These are phyloP conservation scores for Micractinium conductrix DNA, from an alignment of 139 green algal species.

Conservation along the genomic window DNA sequence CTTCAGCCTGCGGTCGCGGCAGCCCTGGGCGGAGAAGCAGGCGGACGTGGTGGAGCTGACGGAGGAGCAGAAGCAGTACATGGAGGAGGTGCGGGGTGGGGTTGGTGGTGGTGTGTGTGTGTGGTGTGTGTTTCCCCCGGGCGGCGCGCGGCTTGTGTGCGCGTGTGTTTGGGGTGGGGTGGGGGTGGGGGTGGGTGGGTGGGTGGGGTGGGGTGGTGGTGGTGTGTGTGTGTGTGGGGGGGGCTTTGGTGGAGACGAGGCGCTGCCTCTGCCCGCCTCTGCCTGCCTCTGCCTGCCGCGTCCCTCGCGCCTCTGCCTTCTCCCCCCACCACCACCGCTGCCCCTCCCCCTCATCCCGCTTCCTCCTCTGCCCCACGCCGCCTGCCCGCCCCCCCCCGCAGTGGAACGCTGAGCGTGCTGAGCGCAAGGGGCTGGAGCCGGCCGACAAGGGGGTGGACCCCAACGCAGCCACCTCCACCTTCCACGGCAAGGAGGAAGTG, in stretches of 20 bases:
- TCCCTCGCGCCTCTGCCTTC: too few species aligned
- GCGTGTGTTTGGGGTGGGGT: too few species aligned
- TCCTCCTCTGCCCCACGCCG: neutral
- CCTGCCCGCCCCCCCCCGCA: neutral
- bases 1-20: slow-evolving; percentile 59
- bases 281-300: too few species aligned
- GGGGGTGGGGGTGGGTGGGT: too few species aligned
- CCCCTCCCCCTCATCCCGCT: neutral
- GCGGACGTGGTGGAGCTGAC: slow-evolving; percentile 68
- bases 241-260: too few species aligned
- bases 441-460: too few species aligned
- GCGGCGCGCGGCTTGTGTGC: too few species aligned
- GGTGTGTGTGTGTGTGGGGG: too few species aligned
- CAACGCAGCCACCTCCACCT: slow-evolving; percentile 54
- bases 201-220: neutral
- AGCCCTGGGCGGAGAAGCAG: slow-evolving; percentile 87
- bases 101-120: neutral
- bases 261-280: too few species aligned
- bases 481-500: slow-evolving; percentile 79
- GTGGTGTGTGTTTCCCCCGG: too few species aligned
- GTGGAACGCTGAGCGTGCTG: slow-evolving; percentile 56
- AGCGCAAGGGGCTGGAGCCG: slow-evolving; percentile 57
- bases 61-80: slow-evolving; percentile 91
- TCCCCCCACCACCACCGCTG: too few species aligned
- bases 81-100: slow-evolving; percentile 60